Evolutionary conservation across 2,329 filamentous ascomycete species (phyloP).

Genomic region (Cladosporium sp.): DNA sequence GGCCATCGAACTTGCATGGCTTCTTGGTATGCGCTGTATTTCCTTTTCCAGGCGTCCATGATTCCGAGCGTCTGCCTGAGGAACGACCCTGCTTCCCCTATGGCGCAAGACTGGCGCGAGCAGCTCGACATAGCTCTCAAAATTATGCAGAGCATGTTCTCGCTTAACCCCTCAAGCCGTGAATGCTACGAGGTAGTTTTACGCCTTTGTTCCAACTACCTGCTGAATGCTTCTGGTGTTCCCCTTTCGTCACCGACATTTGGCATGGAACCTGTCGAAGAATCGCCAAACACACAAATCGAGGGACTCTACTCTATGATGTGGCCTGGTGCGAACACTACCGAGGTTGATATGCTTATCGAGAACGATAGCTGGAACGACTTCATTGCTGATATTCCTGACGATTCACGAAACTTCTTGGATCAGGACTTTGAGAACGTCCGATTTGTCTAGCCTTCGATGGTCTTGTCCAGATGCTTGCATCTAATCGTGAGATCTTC

Average conservation of each 20-base stretch:
- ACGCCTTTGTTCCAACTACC: constrained; percentile 45
- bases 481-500: background rate
- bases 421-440: constrained; percentile 6
- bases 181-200: constrained; percentile 48
- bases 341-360: constrained; percentile 30
- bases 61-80: constrained; percentile 53
- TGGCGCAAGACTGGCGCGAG: constrained; percentile 45
- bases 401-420: constrained; percentile 15
- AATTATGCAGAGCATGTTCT: constrained; percentile 42
- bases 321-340: constrained; percentile 45
- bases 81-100: constrained; percentile 43
- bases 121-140: constrained; percentile 45
- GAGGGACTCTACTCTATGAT: constrained; percentile 49
- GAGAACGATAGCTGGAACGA: constrained; percentile 29
- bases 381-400: constrained; percentile 24
- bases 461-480: background rate
- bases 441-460: background rate
- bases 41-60: constrained; percentile 53
- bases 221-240: constrained; percentile 22
- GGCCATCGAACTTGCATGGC: constrained; percentile 44
- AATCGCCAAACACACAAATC: constrained; percentile 49
- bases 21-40: constrained; percentile 53
- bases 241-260: background rate
- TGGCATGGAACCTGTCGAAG: constrained; percentile 32
- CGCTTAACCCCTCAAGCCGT: constrained; percentile 45